Conservation (phyloP, 2,329 filamentous ascomycete genomes). For the Alternaria ventricosa region DNA sequence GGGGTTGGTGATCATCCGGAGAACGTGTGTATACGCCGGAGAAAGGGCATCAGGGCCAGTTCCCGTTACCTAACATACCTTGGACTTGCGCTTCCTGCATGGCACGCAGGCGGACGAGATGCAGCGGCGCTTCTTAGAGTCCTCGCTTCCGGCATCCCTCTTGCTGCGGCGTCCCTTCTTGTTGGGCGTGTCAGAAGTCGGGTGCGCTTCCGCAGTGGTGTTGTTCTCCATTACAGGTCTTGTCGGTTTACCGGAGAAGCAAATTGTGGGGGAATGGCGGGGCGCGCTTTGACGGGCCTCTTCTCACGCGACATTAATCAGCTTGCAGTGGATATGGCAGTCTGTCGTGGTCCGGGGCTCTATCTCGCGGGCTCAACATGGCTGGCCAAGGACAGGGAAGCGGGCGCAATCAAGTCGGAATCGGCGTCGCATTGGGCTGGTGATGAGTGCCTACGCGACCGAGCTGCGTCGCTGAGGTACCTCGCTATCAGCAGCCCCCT, state of each 20-base stretch:
- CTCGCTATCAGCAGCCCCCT: constrained; percentile 7
- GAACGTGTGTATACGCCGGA: constrained; percentile 12
- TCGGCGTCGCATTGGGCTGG: constrained; percentile 17
- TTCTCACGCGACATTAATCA: constrained; percentile 32
- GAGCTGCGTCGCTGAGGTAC: not conserved
- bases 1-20: constrained; percentile 7
- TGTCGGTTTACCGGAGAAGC: constrained; percentile 14
- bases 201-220: constrained; percentile 14
- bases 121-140: constrained; percentile 53
- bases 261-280: constrained; percentile 29
- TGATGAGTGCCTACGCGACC: constrained; percentile 4
- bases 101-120: constrained; percentile 50
- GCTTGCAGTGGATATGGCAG: constrained; percentile 16
- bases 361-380: constrained; percentile 23
- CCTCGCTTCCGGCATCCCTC: constrained; percentile 49
- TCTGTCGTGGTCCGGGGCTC: constrained; percentile 20
- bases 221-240: constrained; percentile 20
- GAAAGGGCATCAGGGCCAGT: constrained; percentile 13
- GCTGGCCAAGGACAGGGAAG: constrained; percentile 14
- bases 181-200: constrained; percentile 20
- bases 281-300: constrained; percentile 21
- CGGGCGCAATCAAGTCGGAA: constrained; percentile 12
- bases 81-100: constrained; percentile 51
- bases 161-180: constrained; percentile 45
- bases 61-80: constrained; percentile 38